Evolutionary conservation across 345 rosid genomes (phyloP).

Genomic region (Salix koriyanagi): DNA sequence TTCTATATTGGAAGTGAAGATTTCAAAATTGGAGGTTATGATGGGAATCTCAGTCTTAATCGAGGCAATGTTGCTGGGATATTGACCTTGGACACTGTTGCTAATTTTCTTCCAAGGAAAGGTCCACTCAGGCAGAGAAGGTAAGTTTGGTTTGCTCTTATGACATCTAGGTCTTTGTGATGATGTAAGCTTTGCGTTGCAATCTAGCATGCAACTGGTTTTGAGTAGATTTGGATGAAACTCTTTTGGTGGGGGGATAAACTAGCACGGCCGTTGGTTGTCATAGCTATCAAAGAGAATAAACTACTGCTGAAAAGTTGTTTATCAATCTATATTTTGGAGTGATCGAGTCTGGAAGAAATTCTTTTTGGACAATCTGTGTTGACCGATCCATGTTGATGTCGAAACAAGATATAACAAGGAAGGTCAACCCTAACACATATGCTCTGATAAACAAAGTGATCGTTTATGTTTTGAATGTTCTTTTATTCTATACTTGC

Average conservation of each 20-base stretch:
- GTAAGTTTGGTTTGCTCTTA: conserved; percentile 29
- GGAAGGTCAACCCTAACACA: not conserved
- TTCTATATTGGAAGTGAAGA: conserved; percentile 56
- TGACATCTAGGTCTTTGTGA: not conserved
- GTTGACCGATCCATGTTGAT: not conserved
- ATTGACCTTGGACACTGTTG: conserved; percentile 78
- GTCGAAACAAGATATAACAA: not conserved
- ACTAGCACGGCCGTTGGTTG: not conserved
- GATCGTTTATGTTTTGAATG: not conserved
- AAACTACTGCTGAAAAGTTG: not conserved
- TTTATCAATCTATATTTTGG: not conserved
- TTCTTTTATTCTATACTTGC: not conserved
- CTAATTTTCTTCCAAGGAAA: conserved; percentile 85
- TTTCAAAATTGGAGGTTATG: conserved; percentile 68
- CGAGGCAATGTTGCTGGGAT: conserved; percentile 83
- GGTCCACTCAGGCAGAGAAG: conserved; percentile 74
- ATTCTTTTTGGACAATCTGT: not conserved
- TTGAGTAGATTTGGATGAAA: not conserved
- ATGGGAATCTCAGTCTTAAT: conserved; percentile 56
- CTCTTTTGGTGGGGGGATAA: not conserved
- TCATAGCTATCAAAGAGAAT: not conserved
- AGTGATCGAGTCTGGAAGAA: not conserved
- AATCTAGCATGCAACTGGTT: not conserved
- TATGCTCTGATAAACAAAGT: not conserved
- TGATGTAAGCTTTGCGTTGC: not conserved